Base-by-base conservation (phyloP, 2,329 filamentous ascomycete species). In the Trichoderma afroharzianum region DNA sequence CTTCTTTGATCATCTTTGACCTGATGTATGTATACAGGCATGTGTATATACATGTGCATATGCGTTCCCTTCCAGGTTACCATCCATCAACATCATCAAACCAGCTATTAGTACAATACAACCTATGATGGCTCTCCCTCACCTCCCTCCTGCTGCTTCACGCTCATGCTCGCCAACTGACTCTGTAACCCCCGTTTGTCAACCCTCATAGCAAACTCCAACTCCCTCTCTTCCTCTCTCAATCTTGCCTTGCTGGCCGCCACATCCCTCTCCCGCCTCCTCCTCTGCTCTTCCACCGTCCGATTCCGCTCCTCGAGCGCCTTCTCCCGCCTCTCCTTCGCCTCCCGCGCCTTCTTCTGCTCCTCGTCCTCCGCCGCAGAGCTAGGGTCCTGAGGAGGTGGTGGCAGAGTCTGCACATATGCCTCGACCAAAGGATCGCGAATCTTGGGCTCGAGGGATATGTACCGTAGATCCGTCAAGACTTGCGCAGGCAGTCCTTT, bases 191-290 rank as follows among this genome's bases (percentile, higher is more conserved):
- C 92, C 72, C 86, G 88, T 80, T 91, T 93, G 0, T 87, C 86
- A 14, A 93, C 86, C 72, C 86, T 86, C 90, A 93, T 91, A 1
- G 92, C 92, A 73, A 85, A 83, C 77, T 92, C 87, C 70, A 94
- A 81, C 77, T 93, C 90, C 74, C 85, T 84, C 80, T 93, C 91
- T 74, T 91, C 90, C 71, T 92, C 90, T 43, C 88, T 82, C 64
- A 93, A 76, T 58, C 86, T 81, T 0, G 88, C 89, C 76, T 88
- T 91, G 24, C 90, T 89, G 58, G 85, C 85, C 39, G 87, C 86
- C 12, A 92, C 79, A 63, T 88, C 88, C 71, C 87, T 85, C 75
- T 88, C 85, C 73, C 91, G 85, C 76, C 83, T 83, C 75, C 85
- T 82, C 80, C 88, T 91, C 78, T 92, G 88, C 76, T 91, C 88